These are phyloP conservation scores for Inga oerstediana DNA, from an alignment of 306 rosid genomes.

Conservation along the genomic window DNA sequence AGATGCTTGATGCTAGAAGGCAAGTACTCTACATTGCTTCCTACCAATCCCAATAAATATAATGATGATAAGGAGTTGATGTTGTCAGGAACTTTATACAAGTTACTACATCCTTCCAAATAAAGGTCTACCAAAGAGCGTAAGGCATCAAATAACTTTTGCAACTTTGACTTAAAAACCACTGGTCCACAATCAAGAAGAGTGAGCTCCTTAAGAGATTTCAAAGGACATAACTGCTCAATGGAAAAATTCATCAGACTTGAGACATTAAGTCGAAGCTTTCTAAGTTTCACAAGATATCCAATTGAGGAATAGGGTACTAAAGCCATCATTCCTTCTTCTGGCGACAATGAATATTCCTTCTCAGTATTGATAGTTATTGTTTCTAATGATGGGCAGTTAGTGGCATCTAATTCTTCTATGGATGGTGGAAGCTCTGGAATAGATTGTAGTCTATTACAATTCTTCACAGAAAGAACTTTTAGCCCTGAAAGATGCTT, in stretches of 20 bases:
- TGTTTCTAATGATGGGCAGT: background rate
- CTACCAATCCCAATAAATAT: background rate
- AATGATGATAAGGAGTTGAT: background rate
- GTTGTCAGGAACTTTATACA: conserved; percentile 14
- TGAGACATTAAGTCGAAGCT: background rate
- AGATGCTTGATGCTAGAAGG: conserved; percentile 11
- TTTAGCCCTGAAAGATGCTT: background rate
- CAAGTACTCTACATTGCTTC: conserved; percentile 3
- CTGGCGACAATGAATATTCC: background rate
- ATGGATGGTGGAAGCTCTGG: conserved; percentile 11
- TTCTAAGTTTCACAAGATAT: conserved; percentile 6
- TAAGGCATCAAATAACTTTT: conserved; percentile 8
- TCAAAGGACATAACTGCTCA: conserved; percentile 1
- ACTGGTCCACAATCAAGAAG: background rate
- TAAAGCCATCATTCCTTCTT: background rate
- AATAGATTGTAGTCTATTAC: background rate
- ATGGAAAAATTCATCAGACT: conserved; percentile 10
- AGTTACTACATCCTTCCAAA: conserved; percentile 1
- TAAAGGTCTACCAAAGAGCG: background rate
- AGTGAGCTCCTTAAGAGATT: conserved; percentile 16
- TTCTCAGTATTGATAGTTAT: background rate
- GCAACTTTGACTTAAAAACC: conserved; percentile 6
- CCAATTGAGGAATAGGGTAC: background rate
- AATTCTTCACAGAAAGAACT: conserved; percentile 11
- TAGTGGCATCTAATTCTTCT: background rate